Base-by-base conservation (phyloP, 202 grass and related monocot genomes). In the Alloteropsis angusta region DNA sequence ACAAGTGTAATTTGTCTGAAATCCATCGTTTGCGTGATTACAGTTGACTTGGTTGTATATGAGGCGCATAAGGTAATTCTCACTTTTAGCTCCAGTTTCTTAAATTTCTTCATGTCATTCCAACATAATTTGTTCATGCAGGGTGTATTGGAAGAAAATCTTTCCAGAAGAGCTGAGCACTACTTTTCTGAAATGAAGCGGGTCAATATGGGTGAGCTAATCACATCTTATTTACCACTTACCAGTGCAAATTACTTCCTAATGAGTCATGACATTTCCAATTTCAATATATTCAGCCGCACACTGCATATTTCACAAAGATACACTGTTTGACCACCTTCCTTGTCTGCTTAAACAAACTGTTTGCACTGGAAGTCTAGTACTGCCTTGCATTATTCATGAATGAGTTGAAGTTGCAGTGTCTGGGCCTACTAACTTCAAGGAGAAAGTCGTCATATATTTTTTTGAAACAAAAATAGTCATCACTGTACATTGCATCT, bases 131-230 rank as follows among this genome's bases (percentile, higher is more conserved):
- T 79, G 11, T 80, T 72, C 14, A 15, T 77, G 28, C 80, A 93
- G 96, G 64, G 45, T 34, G 54, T 78, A 78, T 89, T 99, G 70
- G 80, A 87, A 25, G 86, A 74, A 76, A 89, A 99, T 35, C 75
- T 95, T 81, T 86, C 76, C 69, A 95, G 82, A 84, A 93, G 96
- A 80, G 90, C 88, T 74, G 85, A 91, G 63, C 96, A 99, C 68
- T 99, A 95, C 75, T 98, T 89, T 46, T 99, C 87, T 79, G 96
- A 99, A 89, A 89, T 66, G 75, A 85, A 89, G 36, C 80, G 84
- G 42, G 90, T 99, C 80, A 82, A 39, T 70, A 88, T 91, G 91
- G 96, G 96, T 95, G 42, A 76, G 79, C 48, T 76, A 64, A 64
- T 43, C 45, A 64, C 63, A 72, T 45, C 0, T 32, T 39, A 58